Percentiles rank a stretch among this genome's conserved stretches.
Evolutionary conservation across 768 basidiomycete species (phyloP).

Genomic region (Lentinula sp.): DNA sequence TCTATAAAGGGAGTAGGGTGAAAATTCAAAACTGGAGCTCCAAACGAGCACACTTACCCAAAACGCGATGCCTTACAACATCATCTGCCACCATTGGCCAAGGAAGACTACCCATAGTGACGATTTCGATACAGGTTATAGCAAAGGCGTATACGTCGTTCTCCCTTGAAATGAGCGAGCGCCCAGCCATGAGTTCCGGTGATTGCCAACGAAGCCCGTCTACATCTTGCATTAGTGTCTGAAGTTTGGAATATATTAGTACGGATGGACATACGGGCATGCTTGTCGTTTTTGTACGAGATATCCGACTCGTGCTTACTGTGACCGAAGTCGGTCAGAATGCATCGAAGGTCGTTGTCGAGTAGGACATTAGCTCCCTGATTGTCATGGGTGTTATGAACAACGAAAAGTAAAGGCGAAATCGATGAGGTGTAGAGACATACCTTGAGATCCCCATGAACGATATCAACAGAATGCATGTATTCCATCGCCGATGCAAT

Average conservation of each 20-base stretch:
- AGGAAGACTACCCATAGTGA: slow-evolving; percentile 32
- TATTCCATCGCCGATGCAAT: slow-evolving; percentile 50
- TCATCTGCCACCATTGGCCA: slow-evolving; percentile 22
- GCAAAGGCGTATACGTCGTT: slow-evolving; percentile 42
- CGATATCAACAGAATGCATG: slow-evolving; percentile 36
- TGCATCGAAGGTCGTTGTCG: slow-evolving; percentile 34
- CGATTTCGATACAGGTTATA: slow-evolving; percentile 34
- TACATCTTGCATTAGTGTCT: slow-evolving; percentile 5
- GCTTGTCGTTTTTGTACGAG: slow-evolving; percentile 27
- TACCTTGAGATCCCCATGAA: slow-evolving; percentile 54
- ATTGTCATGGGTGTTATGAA: not conserved
- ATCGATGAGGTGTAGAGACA: not conserved
- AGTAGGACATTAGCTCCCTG: slow-evolving; percentile 49
- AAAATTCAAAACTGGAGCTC: not conserved
- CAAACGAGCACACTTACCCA: slow-evolving; percentile 12
- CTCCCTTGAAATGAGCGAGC: slow-evolving; percentile 19
- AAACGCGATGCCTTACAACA: slow-evolving; percentile 21
- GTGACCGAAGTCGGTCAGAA: slow-evolving; percentile 54
- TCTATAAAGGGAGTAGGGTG: not conserved
- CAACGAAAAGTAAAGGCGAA: not conserved
- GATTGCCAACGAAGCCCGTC: slow-evolving; percentile 39
- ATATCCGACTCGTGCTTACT: slow-evolving; percentile 43
- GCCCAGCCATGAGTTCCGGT: slow-evolving; percentile 31
- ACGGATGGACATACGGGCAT: slow-evolving; percentile 14
- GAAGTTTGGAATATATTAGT: too few species aligned